phyloP scores from a whole-genome alignment of 1,284 basidiomycete genomes.

The Megacollybia platyphylla region DNA sequence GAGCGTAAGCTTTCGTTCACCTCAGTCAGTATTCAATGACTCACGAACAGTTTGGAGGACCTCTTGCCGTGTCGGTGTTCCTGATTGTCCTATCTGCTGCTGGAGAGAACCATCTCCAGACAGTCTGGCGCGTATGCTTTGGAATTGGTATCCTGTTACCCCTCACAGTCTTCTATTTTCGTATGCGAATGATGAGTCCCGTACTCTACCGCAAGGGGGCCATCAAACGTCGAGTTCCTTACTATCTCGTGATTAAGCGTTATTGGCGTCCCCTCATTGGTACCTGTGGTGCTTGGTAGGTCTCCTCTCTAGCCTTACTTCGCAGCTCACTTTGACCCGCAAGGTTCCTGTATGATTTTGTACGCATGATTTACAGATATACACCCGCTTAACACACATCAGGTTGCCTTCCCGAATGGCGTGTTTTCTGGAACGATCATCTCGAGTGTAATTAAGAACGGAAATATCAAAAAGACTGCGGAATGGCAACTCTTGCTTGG shows the following conservation, averaged over 20 bases:
- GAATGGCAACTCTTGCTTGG: conserved; percentile 67
- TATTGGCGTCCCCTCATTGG: conserved; percentile 65
- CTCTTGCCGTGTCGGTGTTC: conserved; percentile 60
- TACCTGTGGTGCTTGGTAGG: conserved; percentile 57
- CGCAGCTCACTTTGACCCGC: conserved; percentile 5
- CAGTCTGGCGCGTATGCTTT: conserved; percentile 70
- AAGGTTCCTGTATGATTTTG: conserved; percentile 70
- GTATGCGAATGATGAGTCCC: conserved; percentile 60
- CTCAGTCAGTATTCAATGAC: neutral
- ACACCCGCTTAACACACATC: neutral
- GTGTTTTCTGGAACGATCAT: conserved; percentile 57
- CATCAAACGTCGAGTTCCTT: conserved; percentile 58
- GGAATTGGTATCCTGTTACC: conserved; percentile 62
- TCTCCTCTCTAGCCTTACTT: neutral
- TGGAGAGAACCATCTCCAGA: conserved; percentile 50
- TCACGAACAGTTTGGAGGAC: conserved; percentile 42
- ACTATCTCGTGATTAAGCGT: conserved; percentile 43
- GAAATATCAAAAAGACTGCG: conserved; percentile 42
- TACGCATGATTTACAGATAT: conserved; percentile 13
- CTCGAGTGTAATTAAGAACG: conserved; percentile 40
- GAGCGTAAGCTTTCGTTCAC: conserved; percentile 10
- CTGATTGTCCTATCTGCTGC: conserved; percentile 60
- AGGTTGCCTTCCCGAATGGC: conserved; percentile 67
- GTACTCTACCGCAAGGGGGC: conserved; percentile 53
- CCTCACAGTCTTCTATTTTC: conserved; percentile 59